Conservation (phyloP, 495 filamentous ascomycete genomes). For the Staphylotrichum tortipilum region DNA sequence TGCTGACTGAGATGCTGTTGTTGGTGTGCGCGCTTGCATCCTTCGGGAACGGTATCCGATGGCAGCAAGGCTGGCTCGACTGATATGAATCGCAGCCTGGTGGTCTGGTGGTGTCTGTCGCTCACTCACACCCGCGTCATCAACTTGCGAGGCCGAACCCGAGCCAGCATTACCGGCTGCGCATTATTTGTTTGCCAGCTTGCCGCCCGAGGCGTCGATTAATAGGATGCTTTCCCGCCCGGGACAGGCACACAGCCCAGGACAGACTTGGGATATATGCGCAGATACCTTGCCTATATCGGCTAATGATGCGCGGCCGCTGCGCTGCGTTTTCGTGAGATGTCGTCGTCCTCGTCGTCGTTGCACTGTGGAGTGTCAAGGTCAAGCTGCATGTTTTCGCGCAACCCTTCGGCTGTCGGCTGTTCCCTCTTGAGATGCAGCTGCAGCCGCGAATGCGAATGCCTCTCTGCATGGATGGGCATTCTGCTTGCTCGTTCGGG, state of each 20-base stretch:
- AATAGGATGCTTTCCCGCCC: too few relatives aligned
- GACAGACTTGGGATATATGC: background rate
- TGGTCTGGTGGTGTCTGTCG: background rate
- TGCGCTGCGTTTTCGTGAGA: background rate
- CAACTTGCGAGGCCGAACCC: too few relatives aligned
- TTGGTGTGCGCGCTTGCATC: background rate
- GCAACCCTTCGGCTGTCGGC: conserved; percentile 1
- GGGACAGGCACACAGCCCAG: background rate
- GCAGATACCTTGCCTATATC: background rate
- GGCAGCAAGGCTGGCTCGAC: background rate
- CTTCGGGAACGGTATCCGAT: background rate
- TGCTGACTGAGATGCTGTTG: background rate
- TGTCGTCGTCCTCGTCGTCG: too few relatives aligned
- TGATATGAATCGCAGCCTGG: too few relatives aligned
- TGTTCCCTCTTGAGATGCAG: background rate
- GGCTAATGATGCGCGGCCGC: background rate
- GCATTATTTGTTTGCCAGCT: conserved; percentile 1
- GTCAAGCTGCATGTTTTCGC: too few relatives aligned
- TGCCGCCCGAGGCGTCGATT: too few relatives aligned
- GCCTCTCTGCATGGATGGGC: too few relatives aligned
- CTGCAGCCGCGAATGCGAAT: too few relatives aligned
- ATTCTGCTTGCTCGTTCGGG: background rate
- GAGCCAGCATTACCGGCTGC: background rate
- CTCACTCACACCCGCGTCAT: too few relatives aligned
- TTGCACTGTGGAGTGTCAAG: too few relatives aligned